These are phyloP conservation scores for Apiotrichum gamsii DNA, from an alignment of 1,284 basidiomycete genomes.

Conservation along the genomic window DNA sequence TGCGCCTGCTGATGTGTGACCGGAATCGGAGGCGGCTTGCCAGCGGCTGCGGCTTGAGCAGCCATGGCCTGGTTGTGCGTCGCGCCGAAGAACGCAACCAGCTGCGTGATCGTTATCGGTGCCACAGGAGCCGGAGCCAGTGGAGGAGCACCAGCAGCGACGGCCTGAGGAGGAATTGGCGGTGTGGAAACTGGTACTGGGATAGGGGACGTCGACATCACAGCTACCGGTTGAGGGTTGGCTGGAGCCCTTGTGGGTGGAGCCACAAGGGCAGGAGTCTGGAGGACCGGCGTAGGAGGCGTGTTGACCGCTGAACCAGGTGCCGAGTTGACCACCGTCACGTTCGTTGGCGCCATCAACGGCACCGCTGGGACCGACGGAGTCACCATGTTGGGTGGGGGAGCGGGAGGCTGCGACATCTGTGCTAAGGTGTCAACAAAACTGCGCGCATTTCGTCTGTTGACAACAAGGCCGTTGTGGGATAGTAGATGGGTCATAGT, in stretches of 20 bases:
- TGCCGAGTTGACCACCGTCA: no score
- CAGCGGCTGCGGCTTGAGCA: background rate
- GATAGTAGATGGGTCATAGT: slow-evolving; percentile 34
- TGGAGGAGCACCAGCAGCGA: no score
- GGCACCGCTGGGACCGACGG: background rate
- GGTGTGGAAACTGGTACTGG: no score
- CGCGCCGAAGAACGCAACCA: slow-evolving; percentile 6
- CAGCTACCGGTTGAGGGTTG: no score
- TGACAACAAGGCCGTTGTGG: background rate
- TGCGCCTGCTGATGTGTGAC: slow-evolving; percentile 14
- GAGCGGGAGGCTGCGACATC: slow-evolving; percentile 26
- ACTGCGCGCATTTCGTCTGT: background rate
- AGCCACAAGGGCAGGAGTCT: no score
- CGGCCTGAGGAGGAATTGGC: no score
- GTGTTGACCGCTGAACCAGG: no score
- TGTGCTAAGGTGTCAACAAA: slow-evolving; percentile 11
- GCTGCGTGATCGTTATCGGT: background rate
- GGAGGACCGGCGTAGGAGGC: no score
- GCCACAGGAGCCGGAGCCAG: slow-evolving; percentile 1
- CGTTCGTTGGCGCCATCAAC: no score
- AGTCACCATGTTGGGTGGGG: slow-evolving; percentile 1
- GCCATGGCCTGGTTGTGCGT: slow-evolving; percentile 1
- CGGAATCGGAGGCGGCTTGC: background rate
- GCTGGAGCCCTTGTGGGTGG: no score
- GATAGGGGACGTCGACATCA: no score